A percentile compares a stretch with the other conserved stretches of the same genome.
Conservation (phyloP, 805 yeast species). For the Ogataea sp. region DNA sequence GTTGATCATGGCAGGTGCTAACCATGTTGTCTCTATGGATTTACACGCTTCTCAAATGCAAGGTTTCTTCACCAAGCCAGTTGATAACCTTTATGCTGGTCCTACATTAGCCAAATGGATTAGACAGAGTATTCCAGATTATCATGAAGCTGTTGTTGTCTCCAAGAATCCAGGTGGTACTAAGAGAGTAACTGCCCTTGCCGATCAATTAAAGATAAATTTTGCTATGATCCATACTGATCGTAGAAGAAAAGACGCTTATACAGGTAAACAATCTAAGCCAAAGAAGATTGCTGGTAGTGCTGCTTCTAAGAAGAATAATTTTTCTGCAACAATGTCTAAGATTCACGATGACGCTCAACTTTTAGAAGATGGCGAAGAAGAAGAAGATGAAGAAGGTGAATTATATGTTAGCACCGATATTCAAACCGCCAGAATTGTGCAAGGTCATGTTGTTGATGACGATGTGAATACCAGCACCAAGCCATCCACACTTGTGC, state of each 20-base stretch:
- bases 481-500: conserved; percentile 12
- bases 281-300: conserved; percentile 36
- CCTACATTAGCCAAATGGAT: conserved; percentile 97
- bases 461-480: conserved; percentile 34
- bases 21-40: conserved; percentile 97
- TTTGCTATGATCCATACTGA: conserved; percentile 99
- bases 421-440: conserved; percentile 91
- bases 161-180: conserved; percentile 99
- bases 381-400: conserved; percentile 51
- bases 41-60: conserved; percentile 97
- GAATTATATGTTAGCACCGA: conserved; percentile 67
- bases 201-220: conserved; percentile 92
- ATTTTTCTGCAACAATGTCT: too few species aligned
- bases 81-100: conserved; percentile 92
- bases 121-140: conserved; percentile 78
- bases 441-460: conserved; percentile 94
- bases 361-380: conserved; percentile 19
- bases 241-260: conserved; percentile 79
- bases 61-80: conserved; percentile 96
- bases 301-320: too few species aligned
- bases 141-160: conserved; percentile 86
- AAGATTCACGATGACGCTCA: too few species aligned
- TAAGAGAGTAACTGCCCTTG: conserved; percentile 92
- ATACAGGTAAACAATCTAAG: conserved; percentile 36
- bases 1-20: conserved; percentile 97